phyloP scores from a whole-genome alignment of 768 basidiomycete species.

The Leucosporidium yakuticum region DNA sequence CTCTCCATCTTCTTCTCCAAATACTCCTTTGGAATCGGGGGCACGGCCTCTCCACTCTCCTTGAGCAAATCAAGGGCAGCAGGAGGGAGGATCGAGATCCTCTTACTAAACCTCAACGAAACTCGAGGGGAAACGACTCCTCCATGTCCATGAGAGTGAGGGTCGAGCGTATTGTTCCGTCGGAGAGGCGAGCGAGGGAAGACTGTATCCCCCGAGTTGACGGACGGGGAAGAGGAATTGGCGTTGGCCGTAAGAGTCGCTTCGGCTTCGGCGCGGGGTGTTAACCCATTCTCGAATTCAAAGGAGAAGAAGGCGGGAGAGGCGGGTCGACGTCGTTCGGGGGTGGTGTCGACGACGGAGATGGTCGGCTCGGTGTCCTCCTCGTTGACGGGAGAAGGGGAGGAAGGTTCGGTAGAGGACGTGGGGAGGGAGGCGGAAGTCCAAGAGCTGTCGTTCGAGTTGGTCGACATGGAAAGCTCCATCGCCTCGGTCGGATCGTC shows the following conservation, averaged over 20 bases:
- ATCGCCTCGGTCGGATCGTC: neutral
- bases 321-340: constrained; percentile 8
- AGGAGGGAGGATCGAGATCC: constrained; percentile 41
- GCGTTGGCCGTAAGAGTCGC: constrained; percentile 1
- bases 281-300: constrained; percentile 27
- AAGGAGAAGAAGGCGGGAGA: constrained; percentile 32
- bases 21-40: constrained; percentile 36
- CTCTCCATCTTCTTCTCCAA: constrained; percentile 2
- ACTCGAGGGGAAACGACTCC: constrained; percentile 36
- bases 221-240: neutral
- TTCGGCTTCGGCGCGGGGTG: constrained; percentile 23
- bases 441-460: neutral
- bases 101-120: constrained; percentile 40
- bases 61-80: constrained; percentile 40
- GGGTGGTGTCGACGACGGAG: neutral
- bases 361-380: neutral
- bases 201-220: neutral
- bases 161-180: constrained; percentile 4
- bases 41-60: constrained; percentile 34
- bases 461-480: constrained; percentile 9
- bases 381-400: neutral
- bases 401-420: neutral
- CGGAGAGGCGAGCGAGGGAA: constrained; percentile 21
- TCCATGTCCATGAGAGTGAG: constrained; percentile 2
- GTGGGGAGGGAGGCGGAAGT: neutral